phyloP scores from a whole-genome alignment of 1,284 basidiomycete genomes.

The Anthracocystis panici-leucophaei region DNA sequence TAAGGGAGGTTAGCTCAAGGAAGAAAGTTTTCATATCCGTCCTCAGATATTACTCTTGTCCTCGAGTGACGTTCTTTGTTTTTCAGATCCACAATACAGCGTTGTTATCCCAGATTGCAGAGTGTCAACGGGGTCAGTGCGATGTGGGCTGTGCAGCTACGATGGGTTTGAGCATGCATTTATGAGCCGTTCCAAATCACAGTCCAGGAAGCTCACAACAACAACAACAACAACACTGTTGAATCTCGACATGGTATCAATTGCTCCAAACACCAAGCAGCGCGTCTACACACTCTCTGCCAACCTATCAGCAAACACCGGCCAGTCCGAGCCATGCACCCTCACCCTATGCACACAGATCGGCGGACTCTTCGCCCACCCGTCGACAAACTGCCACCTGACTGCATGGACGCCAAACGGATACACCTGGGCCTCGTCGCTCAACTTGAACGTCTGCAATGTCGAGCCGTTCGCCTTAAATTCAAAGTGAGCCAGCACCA shows the following conservation, averaged over 20 bases:
- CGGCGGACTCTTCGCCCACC: constrained; percentile 32
- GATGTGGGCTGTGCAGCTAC: no score
- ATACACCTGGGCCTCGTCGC: constrained; percentile 28
- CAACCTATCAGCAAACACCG: constrained; percentile 16
- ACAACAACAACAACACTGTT: no score
- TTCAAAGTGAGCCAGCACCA: constrained; percentile 30
- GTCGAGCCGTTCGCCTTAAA: constrained; percentile 38
- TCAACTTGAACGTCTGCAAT: constrained; percentile 37
- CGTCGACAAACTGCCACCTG: constrained; percentile 44
- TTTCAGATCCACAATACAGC: constrained; percentile 7
- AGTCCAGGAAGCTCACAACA: no score
- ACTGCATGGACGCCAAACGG: constrained; percentile 33
- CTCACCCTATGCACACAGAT: constrained; percentile 39
- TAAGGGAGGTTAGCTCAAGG: no score
- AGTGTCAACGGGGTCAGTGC: neutral
- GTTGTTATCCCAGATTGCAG: neutral
- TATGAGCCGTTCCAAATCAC: no score
- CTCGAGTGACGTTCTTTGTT: neutral
- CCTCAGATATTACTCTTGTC: neutral
- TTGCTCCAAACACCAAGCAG: neutral
- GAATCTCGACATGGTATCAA: neutral
- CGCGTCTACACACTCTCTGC: neutral
- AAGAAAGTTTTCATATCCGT: neutral
- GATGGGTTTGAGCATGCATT: no score
- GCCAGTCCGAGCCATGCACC: constrained; percentile 35